Base-by-base conservation (phyloP, 2,329 filamentous ascomycete species). In the Pseudogymnoascus sp. region DNA sequence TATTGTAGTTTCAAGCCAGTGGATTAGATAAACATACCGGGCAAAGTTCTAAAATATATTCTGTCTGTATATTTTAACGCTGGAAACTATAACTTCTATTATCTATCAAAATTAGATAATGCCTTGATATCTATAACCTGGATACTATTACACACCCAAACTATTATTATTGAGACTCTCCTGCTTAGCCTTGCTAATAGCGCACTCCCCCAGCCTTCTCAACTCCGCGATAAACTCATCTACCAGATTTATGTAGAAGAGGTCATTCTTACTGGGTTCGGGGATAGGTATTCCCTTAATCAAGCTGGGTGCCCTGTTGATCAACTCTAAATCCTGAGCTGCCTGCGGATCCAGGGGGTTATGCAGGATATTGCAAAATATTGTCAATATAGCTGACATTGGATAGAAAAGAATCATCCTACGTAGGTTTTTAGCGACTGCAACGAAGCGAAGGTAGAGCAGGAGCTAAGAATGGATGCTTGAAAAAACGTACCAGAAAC, bases 351-450 rank as follows among this genome's bases (percentile, higher is more conserved):
- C 71, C 0, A 76, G 70, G 0, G 82, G 82, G 31, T 80, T 74
- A 21, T 75, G 72, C 0, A 85, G 71, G 31, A 84, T 76, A 63
- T 80, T 82, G 72, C 79, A 82, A 66, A 85, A 85, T 0, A 85
- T 73, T 1, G 76, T 77, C 60, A 84, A 72, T 12, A 82, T 72
- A 1, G 82, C 82, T 0, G 80, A 78, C 61, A 82, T 78, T 1
- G 82, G 82, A 61, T 85, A 85, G 66, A 82, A 84, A 2, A 82
- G 73, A 3, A 83, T 69, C n/a, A 78, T 70, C 80, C 82, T 84
- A 29, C 25, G 7, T 25, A 31, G 36, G 37, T n/a, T 39, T 37
- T 35, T 21, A 48, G 64, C 66, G 48, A 69, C 69, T 63, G 69
- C 64, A 62, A 67, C 68, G 65, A 63, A 37, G 71, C 72, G 70